phyloP scores from a whole-genome alignment of 441 rosid species.

The Populus tomentosa region DNA sequence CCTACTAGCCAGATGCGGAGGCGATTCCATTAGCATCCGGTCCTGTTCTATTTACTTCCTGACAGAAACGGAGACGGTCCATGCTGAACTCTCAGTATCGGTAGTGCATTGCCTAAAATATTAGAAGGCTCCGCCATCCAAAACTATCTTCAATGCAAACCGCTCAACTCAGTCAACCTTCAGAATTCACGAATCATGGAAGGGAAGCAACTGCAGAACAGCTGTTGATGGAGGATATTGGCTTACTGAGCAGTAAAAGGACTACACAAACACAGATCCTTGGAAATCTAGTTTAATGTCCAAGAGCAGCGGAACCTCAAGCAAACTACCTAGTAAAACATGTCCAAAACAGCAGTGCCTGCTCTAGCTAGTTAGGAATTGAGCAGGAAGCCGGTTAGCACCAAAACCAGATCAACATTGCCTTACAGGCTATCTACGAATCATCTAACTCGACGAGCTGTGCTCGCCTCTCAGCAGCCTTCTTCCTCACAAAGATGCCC shows the following conservation, averaged over 20 bases:
- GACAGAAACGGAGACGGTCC: neutral
- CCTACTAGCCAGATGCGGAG: neutral
- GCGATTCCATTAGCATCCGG: neutral
- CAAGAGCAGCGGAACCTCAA: neutral
- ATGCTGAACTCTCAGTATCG: neutral
- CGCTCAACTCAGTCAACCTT: neutral
- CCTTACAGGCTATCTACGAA: neutral
- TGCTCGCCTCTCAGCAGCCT: conserved; percentile 89
- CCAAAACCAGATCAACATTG: conserved; percentile 15
- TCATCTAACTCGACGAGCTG: conserved; percentile 75
- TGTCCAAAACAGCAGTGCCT: neutral
- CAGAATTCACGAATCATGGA: neutral
- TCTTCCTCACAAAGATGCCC: conserved; percentile 86
- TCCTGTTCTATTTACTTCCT: neutral
- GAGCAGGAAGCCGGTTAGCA: neutral
- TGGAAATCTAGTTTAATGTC: neutral
- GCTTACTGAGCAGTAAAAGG: neutral
- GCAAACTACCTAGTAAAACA: neutral
- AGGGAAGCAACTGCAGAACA: neutral
- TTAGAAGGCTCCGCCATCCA: neutral
- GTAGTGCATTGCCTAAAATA: neutral
- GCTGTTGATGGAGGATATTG: neutral
- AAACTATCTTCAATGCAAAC: neutral
- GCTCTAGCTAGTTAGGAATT: neutral
- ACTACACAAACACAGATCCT: neutral